phyloP scores from a whole-genome alignment of 2,329 filamentous ascomycete species.

The Epichloe baconii region DNA sequence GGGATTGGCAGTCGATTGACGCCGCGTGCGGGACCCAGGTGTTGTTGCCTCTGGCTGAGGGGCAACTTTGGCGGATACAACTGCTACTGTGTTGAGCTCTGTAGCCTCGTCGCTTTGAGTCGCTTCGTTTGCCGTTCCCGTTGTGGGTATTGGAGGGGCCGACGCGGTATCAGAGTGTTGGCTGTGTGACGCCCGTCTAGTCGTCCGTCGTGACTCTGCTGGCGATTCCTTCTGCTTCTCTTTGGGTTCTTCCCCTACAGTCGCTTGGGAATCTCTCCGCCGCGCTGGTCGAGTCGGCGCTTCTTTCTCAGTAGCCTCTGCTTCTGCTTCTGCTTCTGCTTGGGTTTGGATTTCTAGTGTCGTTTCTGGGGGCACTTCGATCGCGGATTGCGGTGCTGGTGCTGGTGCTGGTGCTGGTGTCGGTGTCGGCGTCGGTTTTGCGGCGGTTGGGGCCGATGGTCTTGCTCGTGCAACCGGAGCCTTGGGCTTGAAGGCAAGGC shows the following conservation, averaged over 20 bases:
- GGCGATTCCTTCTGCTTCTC: constrained; percentile 1
- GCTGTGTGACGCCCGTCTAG: constrained; percentile 2
- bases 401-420: neutral
- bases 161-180: neutral
- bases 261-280: neutral
- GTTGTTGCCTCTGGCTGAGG: neutral
- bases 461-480: constrained; percentile 37
- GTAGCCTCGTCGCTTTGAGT: neutral
- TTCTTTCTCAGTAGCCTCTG: neutral
- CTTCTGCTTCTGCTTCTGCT: neutral
- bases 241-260: neutral
- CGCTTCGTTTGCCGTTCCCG: neutral
- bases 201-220: neutral
- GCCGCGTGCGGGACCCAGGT: neutral
- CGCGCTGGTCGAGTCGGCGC: neutral
- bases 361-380: constrained; percentile 1
- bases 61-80: neutral
- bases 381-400: constrained; percentile 1
- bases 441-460: constrained; percentile 4
- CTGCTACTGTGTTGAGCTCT: neutral
- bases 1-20: constrained; percentile 1
- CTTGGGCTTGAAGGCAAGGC: constrained; percentile 57
- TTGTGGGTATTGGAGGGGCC: neutral
- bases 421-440: constrained; percentile 1
- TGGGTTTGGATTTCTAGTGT: neutral